phyloP scores from a whole-genome alignment of 2,329 filamentous ascomycete genomes.

The Cercospora zeina region DNA sequence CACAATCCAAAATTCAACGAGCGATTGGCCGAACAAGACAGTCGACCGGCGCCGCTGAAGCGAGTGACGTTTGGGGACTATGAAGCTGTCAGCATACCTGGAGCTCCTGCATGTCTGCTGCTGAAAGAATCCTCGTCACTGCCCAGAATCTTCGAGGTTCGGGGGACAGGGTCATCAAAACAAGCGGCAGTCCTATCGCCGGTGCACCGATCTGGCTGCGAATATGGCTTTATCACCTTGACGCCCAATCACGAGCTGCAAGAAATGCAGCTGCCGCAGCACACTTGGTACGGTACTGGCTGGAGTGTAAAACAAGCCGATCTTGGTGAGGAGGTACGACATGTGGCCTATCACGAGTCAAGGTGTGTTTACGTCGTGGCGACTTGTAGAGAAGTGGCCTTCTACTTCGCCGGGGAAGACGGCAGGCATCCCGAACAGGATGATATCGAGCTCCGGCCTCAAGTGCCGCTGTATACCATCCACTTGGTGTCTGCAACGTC shows the following conservation, averaged over 20 bases:
- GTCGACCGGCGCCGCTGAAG: conserved; percentile 53
- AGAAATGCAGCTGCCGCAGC: conserved; percentile 68
- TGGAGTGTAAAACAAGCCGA: conserved; percentile 72
- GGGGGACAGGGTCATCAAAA: conserved; percentile 13
- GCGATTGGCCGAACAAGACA: conserved; percentile 50
- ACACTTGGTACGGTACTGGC: conserved; percentile 71
- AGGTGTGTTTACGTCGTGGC: conserved; percentile 75
- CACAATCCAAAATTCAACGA: conserved; percentile 61
- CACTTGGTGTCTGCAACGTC: conserved; percentile 76
- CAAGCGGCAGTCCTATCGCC: conserved; percentile 57
- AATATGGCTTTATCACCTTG: conserved; percentile 72
- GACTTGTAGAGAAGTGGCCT: conserved; percentile 67
- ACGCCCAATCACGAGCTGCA: conserved; percentile 62
- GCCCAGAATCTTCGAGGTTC: conserved; percentile 59
- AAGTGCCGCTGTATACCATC: conserved; percentile 68
- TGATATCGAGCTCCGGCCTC: conserved; percentile 62
- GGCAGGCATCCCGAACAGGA: conserved; percentile 77
- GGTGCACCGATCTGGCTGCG: conserved; percentile 75
- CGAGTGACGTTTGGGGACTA: conserved; percentile 71
- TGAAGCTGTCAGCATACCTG: conserved; percentile 78
- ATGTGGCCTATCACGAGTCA: conserved; percentile 73
- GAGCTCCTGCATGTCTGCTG: conserved; percentile 76
- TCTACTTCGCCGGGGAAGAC: conserved; percentile 83
- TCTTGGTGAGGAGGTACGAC: conserved; percentile 67
- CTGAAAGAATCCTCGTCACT: conserved; percentile 76